phyloP scores from a whole-genome alignment of 2,329 filamentous ascomycete species.

The Furcasterigmium furcatum region DNA sequence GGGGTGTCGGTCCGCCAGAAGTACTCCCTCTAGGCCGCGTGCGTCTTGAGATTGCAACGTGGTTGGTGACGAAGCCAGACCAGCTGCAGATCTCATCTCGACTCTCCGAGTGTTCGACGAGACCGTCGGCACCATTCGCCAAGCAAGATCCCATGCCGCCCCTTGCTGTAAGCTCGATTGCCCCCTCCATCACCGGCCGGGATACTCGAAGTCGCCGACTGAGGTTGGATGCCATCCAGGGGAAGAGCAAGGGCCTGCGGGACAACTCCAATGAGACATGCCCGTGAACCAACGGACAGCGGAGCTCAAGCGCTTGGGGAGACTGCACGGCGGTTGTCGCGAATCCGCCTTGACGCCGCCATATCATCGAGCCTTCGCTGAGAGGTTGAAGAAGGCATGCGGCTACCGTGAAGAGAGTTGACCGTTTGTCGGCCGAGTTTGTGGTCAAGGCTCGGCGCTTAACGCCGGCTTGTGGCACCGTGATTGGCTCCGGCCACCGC shows the following conservation, averaged over 20 bases:
- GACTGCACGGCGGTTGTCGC: background rate
- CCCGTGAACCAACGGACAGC: background rate
- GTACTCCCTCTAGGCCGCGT: too few species aligned
- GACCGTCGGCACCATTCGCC: background rate
- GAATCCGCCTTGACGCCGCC: background rate
- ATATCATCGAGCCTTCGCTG: background rate
- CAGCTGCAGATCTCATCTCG: conserved; percentile 12
- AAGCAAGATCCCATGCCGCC: background rate
- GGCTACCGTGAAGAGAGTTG: conserved; percentile 7
- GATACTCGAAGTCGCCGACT: background rate
- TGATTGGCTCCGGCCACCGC: conserved; percentile 12
- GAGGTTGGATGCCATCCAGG: background rate
- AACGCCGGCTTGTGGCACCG: conserved; percentile 2
- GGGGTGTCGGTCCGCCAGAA: too few species aligned
- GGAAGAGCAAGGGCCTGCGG: too few species aligned
- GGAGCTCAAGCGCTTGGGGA: too few species aligned
- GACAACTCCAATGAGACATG: too few species aligned
- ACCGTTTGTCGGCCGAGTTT: conserved; percentile 7
- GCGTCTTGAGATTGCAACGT: background rate
- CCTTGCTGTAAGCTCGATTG: conserved; percentile 2
- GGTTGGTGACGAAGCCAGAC: conserved; percentile 10
- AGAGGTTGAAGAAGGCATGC: conserved; percentile 1
- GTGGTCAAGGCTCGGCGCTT: conserved; percentile 9
- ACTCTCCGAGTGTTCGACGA: conserved; percentile 2
- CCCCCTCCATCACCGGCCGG: background rate